phyloP scores from a whole-genome alignment of 495 filamentous ascomycete species.

The Lasiosphaeria miniovina region DNA sequence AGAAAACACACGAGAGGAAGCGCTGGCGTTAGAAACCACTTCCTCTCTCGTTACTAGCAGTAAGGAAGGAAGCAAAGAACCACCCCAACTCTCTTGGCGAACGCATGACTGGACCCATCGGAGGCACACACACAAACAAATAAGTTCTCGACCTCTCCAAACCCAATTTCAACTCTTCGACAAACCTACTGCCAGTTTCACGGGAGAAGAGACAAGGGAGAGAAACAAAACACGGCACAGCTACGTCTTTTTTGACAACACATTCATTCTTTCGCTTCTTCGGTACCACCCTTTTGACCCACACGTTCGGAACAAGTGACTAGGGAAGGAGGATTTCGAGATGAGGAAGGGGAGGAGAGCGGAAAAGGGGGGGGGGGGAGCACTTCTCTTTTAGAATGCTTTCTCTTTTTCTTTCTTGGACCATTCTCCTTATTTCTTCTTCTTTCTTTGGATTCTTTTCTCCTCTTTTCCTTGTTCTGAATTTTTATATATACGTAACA shows the following conservation, averaged over 20 bases:
- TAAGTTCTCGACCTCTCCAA: no score
- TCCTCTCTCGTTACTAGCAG: not conserved
- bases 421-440: not conserved
- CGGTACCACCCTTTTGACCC: not conserved
- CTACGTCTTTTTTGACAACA: slow-evolving; percentile 8
- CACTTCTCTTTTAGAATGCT: not conserved
- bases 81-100: not conserved
- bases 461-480: slow-evolving; percentile 1
- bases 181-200: no score
- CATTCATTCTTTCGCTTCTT: not conserved
- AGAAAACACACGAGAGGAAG: not conserved
- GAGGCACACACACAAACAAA: no score
- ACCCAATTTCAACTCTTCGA: no score
- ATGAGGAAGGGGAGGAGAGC: no score
- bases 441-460: not conserved
- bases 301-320: not conserved
- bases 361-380: not conserved
- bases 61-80: not conserved
- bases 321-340: no score
- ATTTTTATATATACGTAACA: not conserved
- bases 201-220: no score
- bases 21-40: not conserved
- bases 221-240: no score
- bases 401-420: slow-evolving; percentile 1
- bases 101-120: no score